Evolutionary conservation across 2,329 filamentous ascomycete genomes (phyloP), one percentile per base, ranked within the genome.

Genomic region (Colletotrichum graminicola): DNA sequence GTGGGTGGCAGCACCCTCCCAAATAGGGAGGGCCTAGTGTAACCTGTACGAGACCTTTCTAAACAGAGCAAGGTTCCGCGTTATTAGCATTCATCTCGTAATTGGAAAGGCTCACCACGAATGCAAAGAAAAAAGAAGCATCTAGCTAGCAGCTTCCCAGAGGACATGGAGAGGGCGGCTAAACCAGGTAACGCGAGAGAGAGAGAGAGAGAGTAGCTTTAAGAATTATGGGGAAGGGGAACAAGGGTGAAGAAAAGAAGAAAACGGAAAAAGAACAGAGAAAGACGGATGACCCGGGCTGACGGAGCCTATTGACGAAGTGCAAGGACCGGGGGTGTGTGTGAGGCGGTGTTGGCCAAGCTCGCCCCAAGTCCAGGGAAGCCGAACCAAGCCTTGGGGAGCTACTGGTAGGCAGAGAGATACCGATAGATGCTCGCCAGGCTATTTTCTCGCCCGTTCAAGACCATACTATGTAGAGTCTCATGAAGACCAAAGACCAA

Each of bases 321-420:
- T 41, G 47, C 47, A 62, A 47, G 60, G 60, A 62, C 34, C n/a
- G 60, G 59, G 45, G 59, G 45, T 10, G 34, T 10, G 34, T n/a
- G 1, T 29, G 60, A 39, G 36, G 36, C 60, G 34, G 60, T 62
- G 60, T 61, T 61, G 59, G 59, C 55, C 55, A 41, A 59, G 55
- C 36, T 57, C 36, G n/a, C n/a, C 34, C n/a, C 18, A 23, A 59
- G 36, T 39, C 4, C 14, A 23, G 18, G 56, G 36, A 52, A 18
- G 2, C 10, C 10, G 2, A 14, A 39, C 2, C 10, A 39, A 39
- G 10, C 36, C 39, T 12, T 29, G 23, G 36, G 26, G 10, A 14
- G 39, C n/a, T 45, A 4, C 29, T 47, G n/a, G n/a, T n/a, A 41
- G 41, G 36, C 39, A 59, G 55, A 39, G 43, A 16, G 14, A 10